Conservation (phyloP, 257 asterid genomes). For the Vinca minor region DNA sequence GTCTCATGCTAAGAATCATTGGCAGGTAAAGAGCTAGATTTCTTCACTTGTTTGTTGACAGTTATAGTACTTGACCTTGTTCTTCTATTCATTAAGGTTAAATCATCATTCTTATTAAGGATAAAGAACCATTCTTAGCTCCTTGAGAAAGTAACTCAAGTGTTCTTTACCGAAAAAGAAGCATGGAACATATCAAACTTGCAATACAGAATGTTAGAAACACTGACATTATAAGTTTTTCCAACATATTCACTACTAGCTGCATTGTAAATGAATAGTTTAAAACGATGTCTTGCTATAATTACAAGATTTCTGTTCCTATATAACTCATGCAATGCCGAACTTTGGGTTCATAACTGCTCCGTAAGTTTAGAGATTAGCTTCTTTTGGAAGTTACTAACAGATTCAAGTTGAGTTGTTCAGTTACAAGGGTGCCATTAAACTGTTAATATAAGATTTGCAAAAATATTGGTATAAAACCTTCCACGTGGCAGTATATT, state of each 20-base stretch:
- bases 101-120: not conserved
- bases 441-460: not conserved
- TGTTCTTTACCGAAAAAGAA: not conserved
- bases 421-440: not conserved
- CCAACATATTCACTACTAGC: not conserved
- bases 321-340: not conserved
- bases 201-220: not conserved
- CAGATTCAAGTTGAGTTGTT: too few relatives aligned
- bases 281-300: not conserved
- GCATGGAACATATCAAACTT: not conserved
- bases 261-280: not conserved
- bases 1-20: conserved; percentile 55
- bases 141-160: not conserved
- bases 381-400: too few relatives aligned
- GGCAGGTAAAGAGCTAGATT: conserved; percentile 41
- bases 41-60: conserved; percentile 9
- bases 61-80: not conserved
- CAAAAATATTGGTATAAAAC: not conserved
- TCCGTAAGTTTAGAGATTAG: too few relatives aligned
- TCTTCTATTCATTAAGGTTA: not conserved
- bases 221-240: not conserved
- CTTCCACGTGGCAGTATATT: not conserved
- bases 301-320: not conserved
- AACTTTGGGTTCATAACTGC: too few relatives aligned
- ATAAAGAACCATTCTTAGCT: not conserved